Conservation (phyloP, 1,284 basidiomycete species). For the Ceratobasidium sp. region DNA sequence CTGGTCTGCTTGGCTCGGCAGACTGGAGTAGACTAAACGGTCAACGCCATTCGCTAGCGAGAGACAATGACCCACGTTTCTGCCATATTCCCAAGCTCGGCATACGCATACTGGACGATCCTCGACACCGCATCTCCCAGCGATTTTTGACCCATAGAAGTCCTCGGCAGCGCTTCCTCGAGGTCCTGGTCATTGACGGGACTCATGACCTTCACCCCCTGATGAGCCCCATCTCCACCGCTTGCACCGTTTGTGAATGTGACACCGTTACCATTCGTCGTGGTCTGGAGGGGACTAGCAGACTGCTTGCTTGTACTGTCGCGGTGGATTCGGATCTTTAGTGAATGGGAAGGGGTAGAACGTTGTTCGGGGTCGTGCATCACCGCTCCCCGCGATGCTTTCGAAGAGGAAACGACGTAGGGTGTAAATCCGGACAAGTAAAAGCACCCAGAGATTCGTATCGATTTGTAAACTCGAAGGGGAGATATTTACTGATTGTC, state of each 20-base stretch:
- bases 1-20: constrained; percentile 82
- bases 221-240: not conserved
- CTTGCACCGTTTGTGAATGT: not conserved
- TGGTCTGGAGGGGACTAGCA: not conserved
- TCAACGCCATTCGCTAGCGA: not conserved
- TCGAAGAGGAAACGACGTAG: not conserved
- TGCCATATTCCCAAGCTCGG: constrained; percentile 80
- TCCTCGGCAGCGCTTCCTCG: constrained; percentile 76
- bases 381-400: not conserved
- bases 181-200: constrained; percentile 53
- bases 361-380: constrained; percentile 37
- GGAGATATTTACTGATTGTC: not conserved
- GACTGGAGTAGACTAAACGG: constrained; percentile 54
- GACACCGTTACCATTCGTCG: not conserved
- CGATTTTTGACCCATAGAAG: constrained; percentile 75
- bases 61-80: constrained; percentile 70
- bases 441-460: not conserved
- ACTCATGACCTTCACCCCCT: constrained; percentile 48
- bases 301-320: constrained; percentile 18
- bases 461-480: not conserved
- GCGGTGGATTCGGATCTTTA: constrained; percentile 35
- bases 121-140: constrained; percentile 78
- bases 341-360: constrained; percentile 7
- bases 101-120: constrained; percentile 79
- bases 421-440: not conserved